Conservation (phyloP, 1,139 yeast species). For the Candida sojae region DNA sequence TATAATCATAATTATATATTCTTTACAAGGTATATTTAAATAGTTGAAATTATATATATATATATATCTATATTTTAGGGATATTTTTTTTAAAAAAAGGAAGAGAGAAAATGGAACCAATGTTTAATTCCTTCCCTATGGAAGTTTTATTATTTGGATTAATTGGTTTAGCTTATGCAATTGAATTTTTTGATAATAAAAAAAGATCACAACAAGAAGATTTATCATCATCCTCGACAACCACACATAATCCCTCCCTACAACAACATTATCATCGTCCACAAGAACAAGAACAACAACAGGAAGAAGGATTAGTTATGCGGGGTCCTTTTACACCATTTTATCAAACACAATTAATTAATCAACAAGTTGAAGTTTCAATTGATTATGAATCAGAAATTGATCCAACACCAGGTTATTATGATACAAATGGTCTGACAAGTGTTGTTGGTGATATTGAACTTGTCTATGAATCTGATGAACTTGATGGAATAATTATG, state of each 20-base stretch:
- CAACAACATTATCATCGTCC: background rate
- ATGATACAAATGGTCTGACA: background rate
- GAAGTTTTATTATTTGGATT: background rate
- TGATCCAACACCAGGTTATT: background rate
- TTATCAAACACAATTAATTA: no score
- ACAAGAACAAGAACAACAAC: background rate
- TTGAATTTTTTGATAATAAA: background rate
- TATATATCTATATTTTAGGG: background rate
- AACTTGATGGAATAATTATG: background rate
- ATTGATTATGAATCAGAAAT: background rate
- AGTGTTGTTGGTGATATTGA: background rate
- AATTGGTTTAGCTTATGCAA: conserved; percentile 2
- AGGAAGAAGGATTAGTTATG: background rate
- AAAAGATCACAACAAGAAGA: background rate
- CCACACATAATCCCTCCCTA: background rate
- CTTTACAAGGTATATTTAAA: background rate
- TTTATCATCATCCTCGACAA: background rate
- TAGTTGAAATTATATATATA: background rate
- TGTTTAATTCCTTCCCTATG: background rate
- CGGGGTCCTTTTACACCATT: no score
- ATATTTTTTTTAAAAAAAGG: no score
- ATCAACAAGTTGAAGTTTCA: no score
- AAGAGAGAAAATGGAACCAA: background rate
- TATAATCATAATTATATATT: no score
- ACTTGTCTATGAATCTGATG: background rate